phyloP scores from a whole-genome alignment of 192 early-diverging fungal species.

The Backusella sp. region DNA sequence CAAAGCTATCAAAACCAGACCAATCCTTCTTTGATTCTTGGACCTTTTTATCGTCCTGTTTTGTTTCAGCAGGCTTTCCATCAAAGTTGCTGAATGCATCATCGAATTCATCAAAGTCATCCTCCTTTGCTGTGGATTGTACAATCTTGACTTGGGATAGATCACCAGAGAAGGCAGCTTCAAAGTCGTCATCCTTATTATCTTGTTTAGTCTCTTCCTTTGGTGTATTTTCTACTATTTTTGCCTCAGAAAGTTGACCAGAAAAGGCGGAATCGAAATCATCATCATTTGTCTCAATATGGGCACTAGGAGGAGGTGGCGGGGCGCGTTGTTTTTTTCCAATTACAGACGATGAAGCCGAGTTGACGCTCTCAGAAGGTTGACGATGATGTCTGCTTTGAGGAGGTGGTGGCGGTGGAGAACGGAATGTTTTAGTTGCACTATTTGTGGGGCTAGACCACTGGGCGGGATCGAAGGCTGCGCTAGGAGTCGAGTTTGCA shows the following conservation, averaged over 20 bases:
- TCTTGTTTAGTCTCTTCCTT: neutral
- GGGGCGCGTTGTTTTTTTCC: slow-evolving; percentile 9
- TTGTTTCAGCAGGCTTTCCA: neutral
- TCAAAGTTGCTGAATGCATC: slow-evolving; percentile 26
- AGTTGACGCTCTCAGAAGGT: neutral
- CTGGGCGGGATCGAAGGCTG: neutral
- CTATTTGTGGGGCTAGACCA: neutral
- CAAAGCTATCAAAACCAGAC: slow-evolving; percentile 1
- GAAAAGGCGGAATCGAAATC: slow-evolving; percentile 39
- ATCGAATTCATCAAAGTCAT: slow-evolving; percentile 31
- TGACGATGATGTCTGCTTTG: slow-evolving; percentile 13
- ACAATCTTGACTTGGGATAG: slow-evolving; percentile 13
- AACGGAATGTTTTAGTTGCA: slow-evolving; percentile 1
- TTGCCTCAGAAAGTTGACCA: slow-evolving; percentile 25
- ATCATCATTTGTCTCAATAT: neutral
- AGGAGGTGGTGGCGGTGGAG: slow-evolving; percentile 17
- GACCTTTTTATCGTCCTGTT: neutral
- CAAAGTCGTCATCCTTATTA: slow-evolving; percentile 8
- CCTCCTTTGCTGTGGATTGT: neutral
- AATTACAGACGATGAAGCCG: neutral
- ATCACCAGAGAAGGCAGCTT: slow-evolving; percentile 14
- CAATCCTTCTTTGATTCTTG: slow-evolving; percentile 2
- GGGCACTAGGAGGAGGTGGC: slow-evolving; percentile 9
- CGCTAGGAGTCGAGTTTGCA: neutral
- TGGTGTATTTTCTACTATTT: neutral